Percentiles rank a stretch among this genome's conserved stretches.
Evolutionary conservation across 352 stramenopile genomes (phyloP).

Genomic region (Phytopythium litorale): DNA sequence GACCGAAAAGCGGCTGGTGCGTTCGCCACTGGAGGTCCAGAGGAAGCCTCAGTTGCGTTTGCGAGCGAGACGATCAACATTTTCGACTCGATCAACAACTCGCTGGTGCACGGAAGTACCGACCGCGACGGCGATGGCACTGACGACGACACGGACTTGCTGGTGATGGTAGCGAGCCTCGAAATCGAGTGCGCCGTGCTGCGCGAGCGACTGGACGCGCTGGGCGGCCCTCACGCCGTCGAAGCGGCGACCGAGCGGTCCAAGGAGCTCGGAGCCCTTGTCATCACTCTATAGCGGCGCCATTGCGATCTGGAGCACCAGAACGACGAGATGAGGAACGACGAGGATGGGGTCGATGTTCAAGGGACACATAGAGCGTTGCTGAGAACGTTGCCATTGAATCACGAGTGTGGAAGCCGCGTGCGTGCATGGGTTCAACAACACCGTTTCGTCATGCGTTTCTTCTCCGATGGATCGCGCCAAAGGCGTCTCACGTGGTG

Average conservation of each 20-base stretch:
- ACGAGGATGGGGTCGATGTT: too few relatives aligned
- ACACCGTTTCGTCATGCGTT: too few relatives aligned
- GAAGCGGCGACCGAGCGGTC: constrained; percentile 23
- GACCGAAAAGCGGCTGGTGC: background rate
- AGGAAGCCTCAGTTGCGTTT: background rate
- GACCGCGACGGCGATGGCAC: background rate
- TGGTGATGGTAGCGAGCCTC: constrained; percentile 62
- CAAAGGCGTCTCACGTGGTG: too few relatives aligned
- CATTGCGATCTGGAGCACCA: background rate
- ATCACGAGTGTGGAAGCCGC: background rate
- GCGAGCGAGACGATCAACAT: background rate
- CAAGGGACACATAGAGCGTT: too few relatives aligned
- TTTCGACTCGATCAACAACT: constrained; percentile 15
- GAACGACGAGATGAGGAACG: background rate
- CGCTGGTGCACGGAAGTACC: background rate
- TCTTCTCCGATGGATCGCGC: too few relatives aligned
- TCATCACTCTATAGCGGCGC: background rate
- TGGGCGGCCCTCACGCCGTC: constrained; percentile 37
- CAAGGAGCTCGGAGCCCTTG: constrained; percentile 25
- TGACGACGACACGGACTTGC: constrained; percentile 31
- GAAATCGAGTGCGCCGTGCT: constrained; percentile 67
- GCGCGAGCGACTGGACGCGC: constrained; percentile 38
- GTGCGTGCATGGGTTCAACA: background rate
- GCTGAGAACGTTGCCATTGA: background rate
- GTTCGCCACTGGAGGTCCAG: background rate